Percentiles rank a stretch among this genome's conserved stretches.
Conservation (phyloP, 176 grass and related monocot genomes). For the Saccharum officinarum region DNA sequence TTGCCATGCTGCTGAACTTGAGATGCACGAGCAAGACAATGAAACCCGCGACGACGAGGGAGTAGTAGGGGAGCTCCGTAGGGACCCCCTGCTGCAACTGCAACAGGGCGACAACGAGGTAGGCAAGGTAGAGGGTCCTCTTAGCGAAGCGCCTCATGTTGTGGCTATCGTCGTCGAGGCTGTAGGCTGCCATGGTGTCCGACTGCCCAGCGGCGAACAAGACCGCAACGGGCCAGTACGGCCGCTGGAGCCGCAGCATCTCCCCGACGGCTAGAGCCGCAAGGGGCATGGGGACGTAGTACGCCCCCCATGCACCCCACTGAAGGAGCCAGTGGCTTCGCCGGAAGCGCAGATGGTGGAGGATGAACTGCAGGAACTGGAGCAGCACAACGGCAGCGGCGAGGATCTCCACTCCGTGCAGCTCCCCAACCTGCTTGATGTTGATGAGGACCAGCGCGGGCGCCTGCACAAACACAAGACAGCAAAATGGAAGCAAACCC, state of each 20-base stretch:
- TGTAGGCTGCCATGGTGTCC: background rate
- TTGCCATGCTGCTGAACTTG: background rate
- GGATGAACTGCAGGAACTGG: background rate
- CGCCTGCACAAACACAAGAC: background rate
- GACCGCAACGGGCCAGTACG: background rate
- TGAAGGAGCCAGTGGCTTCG: background rate
- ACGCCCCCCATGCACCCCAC: background rate
- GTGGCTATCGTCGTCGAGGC: background rate
- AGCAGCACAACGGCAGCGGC: background rate
- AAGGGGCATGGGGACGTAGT: background rate
- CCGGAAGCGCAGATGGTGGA: background rate
- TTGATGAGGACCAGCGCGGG: background rate
- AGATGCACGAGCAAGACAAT: background rate
- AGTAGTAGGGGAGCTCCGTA: too few species aligned
- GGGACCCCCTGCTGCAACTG: too few species aligned
- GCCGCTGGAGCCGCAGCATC: background rate
- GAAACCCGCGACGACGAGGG: background rate
- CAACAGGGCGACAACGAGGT: background rate
- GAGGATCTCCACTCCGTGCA: background rate
- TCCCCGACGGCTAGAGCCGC: background rate
- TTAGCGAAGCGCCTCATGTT: background rate
- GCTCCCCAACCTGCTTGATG: background rate
- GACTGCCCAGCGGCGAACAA: background rate
- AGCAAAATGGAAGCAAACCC: too few species aligned
- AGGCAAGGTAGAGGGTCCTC: background rate